These are phyloP conservation scores for Xylariaceae sp. DNA, from an alignment of 2,329 filamentous ascomycete species.

Conservation along the genomic window DNA sequence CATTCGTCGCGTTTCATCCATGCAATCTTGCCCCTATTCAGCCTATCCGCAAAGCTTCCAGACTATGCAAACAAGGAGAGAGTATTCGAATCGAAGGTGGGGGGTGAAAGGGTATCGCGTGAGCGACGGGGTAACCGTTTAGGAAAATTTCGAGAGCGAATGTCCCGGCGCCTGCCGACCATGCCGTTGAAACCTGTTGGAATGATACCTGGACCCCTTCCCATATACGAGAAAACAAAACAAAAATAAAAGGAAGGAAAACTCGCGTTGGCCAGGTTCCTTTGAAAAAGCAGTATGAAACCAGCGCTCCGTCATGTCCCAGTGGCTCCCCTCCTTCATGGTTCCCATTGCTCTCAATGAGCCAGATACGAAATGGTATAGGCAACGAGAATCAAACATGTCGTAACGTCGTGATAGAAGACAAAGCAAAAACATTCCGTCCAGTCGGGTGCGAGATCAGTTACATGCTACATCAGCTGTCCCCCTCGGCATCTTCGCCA, in stretches of 20 bases:
- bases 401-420: constrained; percentile 34
- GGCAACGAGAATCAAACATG: constrained; percentile 27
- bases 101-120: constrained; percentile 29
- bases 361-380: constrained; percentile 30
- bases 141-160: constrained; percentile 32
- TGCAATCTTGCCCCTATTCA: constrained; percentile 30
- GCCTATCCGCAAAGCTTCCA: constrained; percentile 22
- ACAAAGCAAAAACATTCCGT: constrained; percentile 24
- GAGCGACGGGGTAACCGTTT: constrained; percentile 31
- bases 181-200: constrained; percentile 22
- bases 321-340: constrained; percentile 27
- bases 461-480: constrained; percentile 31
- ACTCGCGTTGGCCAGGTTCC: constrained; percentile 21
- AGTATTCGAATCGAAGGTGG: constrained; percentile 12
- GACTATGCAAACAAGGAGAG: constrained; percentile 27
- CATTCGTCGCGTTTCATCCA: constrained; percentile 32
- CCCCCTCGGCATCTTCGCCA: constrained; percentile 39
- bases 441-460: constrained; percentile 3
- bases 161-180: constrained; percentile 30
- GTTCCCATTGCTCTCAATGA: constrained; percentile 20
- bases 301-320: constrained; percentile 28
- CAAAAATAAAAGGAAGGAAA: constrained; percentile 10
- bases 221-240: constrained; percentile 10
- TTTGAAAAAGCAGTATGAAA: constrained; percentile 22
- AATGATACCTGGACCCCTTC: constrained; percentile 13